Evolutionary conservation across 345 rosid species (phyloP).

Genomic region (Hibiscus syriacus): DNA sequence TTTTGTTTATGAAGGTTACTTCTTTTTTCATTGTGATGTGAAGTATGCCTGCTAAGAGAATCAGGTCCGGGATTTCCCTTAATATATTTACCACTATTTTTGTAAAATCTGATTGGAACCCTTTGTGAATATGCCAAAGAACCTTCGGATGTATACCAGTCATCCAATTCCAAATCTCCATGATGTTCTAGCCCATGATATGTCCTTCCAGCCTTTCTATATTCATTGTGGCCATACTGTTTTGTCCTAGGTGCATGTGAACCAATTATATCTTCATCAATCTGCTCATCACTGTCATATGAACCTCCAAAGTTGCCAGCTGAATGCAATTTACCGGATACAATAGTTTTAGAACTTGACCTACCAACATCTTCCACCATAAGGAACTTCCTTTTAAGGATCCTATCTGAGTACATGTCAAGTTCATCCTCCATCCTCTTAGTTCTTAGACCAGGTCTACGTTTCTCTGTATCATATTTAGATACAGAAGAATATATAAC

Average conservation of each 20-base stretch:
- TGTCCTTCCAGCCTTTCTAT: constrained; percentile 29
- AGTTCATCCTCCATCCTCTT: constrained; percentile 30
- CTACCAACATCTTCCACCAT: constrained; percentile 23
- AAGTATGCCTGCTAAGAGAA: constrained; percentile 24
- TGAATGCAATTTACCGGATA: constrained; percentile 27
- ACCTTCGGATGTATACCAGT: constrained; percentile 25
- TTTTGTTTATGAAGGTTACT: constrained; percentile 27
- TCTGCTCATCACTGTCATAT: constrained; percentile 35
- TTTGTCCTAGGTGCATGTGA: constrained; percentile 20
- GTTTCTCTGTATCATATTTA: constrained; percentile 23
- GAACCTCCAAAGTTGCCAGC: constrained; percentile 27
- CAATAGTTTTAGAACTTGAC: constrained; percentile 19
- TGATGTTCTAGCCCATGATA: constrained; percentile 20
- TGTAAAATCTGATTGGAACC: constrained; percentile 28
- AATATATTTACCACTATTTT: constrained; percentile 23
- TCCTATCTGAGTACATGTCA: constrained; percentile 21
- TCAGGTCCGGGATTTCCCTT: constrained; percentile 25
- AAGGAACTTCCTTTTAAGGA: constrained; percentile 31
- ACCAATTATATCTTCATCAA: constrained; percentile 25
- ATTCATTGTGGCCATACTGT: constrained; percentile 23
- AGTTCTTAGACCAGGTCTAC: constrained; percentile 23
- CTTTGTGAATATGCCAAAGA: constrained; percentile 24
- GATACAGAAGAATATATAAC: constrained; percentile 17
- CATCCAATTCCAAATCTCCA: constrained; percentile 28
- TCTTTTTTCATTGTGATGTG: constrained; percentile 30